A percentile compares a stretch with the other conserved stretches of the same genome.
Conservation (phyloP, 2,329 filamentous ascomycete species). For the Davidsoniella virescens region DNA sequence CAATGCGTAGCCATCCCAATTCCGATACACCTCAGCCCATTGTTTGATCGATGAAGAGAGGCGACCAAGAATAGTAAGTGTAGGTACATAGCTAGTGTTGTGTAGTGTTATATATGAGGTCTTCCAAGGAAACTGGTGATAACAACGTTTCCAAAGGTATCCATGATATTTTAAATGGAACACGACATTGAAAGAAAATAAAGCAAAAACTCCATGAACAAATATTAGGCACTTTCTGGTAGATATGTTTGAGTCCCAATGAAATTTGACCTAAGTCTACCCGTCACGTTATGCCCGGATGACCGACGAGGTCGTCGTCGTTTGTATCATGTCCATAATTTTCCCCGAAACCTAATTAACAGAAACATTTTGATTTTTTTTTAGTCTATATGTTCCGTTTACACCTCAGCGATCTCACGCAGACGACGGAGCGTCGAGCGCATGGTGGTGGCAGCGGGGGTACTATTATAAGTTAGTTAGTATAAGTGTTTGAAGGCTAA, state of each 20-base stretch:
- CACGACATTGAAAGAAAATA: background rate
- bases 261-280: constrained; percentile 13
- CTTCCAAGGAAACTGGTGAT: too few relatives aligned
- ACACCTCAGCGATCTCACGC: constrained; percentile 94
- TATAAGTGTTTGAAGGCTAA: background rate
- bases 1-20: too few relatives aligned
- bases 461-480: constrained; percentile 37
- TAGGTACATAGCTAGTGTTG: too few relatives aligned
- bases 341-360: constrained; percentile 12
- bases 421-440: constrained; percentile 93
- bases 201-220: constrained; percentile 8
- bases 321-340: constrained; percentile 13
- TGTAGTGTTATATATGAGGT: too few relatives aligned
- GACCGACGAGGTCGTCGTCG: constrained; percentile 9
- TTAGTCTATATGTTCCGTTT: constrained; percentile 26
- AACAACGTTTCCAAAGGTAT: too few relatives aligned
- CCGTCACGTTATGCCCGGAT: constrained; percentile 13
- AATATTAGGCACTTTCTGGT: background rate
- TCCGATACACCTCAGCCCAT: too few relatives aligned
- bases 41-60: too few relatives aligned
- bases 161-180: too few relatives aligned
- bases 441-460: constrained; percentile 82
- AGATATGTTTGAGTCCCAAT: constrained; percentile 12
- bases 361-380: constrained; percentile 15
- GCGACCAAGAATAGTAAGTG: too few relatives aligned